Conservation (phyloP, 2,329 filamentous ascomycete genomes). For the Paraphaeosphaeria minitans region DNA sequence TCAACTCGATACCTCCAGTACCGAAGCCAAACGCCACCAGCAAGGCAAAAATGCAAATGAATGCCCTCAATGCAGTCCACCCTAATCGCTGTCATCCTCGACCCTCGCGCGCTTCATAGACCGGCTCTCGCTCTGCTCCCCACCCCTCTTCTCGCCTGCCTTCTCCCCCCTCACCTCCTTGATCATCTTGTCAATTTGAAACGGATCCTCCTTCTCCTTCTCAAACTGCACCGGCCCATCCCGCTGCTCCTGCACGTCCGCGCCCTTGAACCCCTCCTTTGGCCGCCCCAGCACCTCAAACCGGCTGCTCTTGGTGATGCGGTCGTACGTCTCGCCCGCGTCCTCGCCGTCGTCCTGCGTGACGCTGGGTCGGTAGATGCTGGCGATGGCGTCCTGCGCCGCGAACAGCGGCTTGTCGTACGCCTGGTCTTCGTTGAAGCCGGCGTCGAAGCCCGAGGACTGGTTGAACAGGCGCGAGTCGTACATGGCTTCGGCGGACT, state of each 20-base stretch:
- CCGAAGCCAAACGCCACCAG: neutral
- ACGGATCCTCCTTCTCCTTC: constrained; percentile 84
- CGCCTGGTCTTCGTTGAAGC: constrained; percentile 95
- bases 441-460: constrained; percentile 84
- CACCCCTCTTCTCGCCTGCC: constrained; percentile 74
- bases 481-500: constrained; percentile 93
- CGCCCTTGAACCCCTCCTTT: constrained; percentile 85
- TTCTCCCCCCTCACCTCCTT: constrained; percentile 71
- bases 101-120: constrained; percentile 74
- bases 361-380: constrained; percentile 84
- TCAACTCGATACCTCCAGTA: neutral
- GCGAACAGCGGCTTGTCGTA: constrained; percentile 98
- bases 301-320: constrained; percentile 81
- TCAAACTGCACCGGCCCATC: constrained; percentile 97
- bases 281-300: constrained; percentile 89
- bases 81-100: constrained; percentile 66
- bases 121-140: constrained; percentile 59
- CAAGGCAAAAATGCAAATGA: neutral
- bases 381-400: constrained; percentile 91
- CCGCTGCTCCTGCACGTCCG: constrained; percentile 79
- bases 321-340: constrained; percentile 81
- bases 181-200: constrained; percentile 94
- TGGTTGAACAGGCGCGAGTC: constrained; percentile 96
- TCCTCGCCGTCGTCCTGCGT: constrained; percentile 75
- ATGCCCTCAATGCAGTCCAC: neutral